These are phyloP conservation scores for Tolypocladium guangdongense DNA, from an alignment of 2,329 filamentous ascomycete species.

Conservation along the genomic window DNA sequence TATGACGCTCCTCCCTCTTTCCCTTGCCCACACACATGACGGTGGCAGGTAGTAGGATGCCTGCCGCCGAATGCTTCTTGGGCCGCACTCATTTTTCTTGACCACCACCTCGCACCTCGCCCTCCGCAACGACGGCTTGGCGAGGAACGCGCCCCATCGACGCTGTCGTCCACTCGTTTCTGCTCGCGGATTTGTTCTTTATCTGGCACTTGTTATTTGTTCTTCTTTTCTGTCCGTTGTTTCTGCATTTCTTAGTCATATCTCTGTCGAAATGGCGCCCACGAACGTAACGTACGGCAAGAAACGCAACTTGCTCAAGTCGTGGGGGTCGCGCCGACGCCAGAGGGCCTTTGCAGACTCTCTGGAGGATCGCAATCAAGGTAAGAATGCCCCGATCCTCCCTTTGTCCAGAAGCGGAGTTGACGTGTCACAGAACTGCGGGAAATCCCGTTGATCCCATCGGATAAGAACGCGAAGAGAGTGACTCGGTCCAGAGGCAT, in stretches of 20 bases:
- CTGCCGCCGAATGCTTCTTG: background rate
- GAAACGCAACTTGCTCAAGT: conserved; percentile 15
- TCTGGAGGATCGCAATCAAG: conserved; percentile 6
- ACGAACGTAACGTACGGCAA: conserved; percentile 17
- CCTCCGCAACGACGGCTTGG: background rate
- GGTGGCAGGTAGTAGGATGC: background rate
- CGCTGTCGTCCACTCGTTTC: background rate
- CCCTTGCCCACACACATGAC: background rate
- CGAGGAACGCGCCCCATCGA: background rate
- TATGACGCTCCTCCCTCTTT: background rate
- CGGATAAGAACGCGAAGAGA: conserved; percentile 6
- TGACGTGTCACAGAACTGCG: conserved; percentile 2
- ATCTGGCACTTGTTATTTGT: background rate
- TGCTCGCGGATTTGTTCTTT: background rate
- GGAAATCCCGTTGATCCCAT: background rate
- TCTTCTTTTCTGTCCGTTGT: background rate
- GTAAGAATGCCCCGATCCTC: conserved; percentile 4
- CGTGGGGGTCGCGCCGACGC: conserved; percentile 15
- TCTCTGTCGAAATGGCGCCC: conserved; percentile 12
- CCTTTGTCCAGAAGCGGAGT: background rate
- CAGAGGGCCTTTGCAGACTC: conserved; percentile 10
- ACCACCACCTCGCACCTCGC: background rate
- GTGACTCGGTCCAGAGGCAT: conserved; percentile 1
- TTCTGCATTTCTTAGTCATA: background rate
- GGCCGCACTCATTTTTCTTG: background rate